These are phyloP conservation scores for Candida anglica DNA, from an alignment of 805 yeast species.

Conservation along the genomic window DNA sequence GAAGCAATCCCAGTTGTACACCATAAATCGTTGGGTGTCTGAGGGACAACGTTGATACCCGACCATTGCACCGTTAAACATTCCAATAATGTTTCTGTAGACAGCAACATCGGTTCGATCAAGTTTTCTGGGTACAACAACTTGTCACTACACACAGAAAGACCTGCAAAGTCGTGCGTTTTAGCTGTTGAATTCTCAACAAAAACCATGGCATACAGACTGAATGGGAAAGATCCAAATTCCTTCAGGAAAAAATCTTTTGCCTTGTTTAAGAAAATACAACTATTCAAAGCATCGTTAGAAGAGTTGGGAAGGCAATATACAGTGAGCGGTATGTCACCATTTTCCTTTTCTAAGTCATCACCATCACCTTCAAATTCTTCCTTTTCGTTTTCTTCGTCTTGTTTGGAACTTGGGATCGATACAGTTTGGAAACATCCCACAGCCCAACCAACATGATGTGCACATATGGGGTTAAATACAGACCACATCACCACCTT, in stretches of 20 bases:
- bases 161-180: conserved; percentile 68
- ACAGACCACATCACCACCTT: conserved; percentile 71
- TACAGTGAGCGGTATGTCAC: conserved; percentile 42
- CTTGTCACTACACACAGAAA: conserved; percentile 57
- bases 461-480: conserved; percentile 85
- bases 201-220: conserved; percentile 74
- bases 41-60: conserved; percentile 86
- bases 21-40: conserved; percentile 80
- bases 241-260: conserved; percentile 81
- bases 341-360: conserved; percentile 28
- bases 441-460: conserved; percentile 91
- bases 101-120: conserved; percentile 73
- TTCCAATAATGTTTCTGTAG: conserved; percentile 64
- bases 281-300: conserved; percentile 61
- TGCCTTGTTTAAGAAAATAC: conserved; percentile 72
- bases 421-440: conserved; percentile 77
- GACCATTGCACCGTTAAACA: conserved; percentile 89
- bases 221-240: conserved; percentile 90
- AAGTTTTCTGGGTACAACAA: conserved; percentile 67
- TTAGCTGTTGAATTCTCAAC: conserved; percentile 50
- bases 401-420: conserved; percentile 39
- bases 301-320: conserved; percentile 61
- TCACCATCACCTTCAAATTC: conserved; percentile 17
- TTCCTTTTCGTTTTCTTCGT: conserved; percentile 25
- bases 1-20: conserved; percentile 79